These are phyloP conservation scores for Aristolochia californica DNA, from an alignment of 164 flowering plant species.

Conservation along the genomic window DNA sequence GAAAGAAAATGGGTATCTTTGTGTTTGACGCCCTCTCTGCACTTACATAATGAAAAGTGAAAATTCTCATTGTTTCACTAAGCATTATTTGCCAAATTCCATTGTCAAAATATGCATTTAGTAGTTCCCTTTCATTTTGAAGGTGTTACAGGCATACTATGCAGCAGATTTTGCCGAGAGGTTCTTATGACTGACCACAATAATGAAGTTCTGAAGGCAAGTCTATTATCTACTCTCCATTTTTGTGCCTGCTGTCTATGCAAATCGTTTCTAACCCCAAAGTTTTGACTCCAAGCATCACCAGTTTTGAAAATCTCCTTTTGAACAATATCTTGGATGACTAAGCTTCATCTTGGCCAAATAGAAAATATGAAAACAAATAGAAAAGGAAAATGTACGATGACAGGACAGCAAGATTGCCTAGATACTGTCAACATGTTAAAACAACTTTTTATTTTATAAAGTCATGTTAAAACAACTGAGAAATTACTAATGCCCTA, in stretches of 20 bases:
- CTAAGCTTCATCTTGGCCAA: neutral
- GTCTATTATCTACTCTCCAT: conserved; percentile 9
- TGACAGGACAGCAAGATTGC: no score
- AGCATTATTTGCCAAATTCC: neutral
- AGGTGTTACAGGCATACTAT: conserved; percentile 83
- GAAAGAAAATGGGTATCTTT: neutral
- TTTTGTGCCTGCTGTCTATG: neutral
- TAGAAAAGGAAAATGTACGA: neutral
- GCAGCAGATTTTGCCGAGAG: conserved; percentile 69
- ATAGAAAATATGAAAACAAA: neutral
- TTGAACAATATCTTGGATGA: neutral
- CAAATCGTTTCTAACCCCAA: neutral
- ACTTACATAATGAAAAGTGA: neutral
- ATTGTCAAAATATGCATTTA: neutral
- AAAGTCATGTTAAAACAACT: no score
- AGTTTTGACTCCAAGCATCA: neutral
- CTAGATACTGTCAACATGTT: no score
- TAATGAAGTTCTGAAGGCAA: conserved; percentile 87
- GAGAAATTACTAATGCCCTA: no score
- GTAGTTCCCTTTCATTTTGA: conserved; percentile 4
- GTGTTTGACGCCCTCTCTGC: neutral
- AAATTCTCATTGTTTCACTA: neutral
- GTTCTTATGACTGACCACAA: conserved; percentile 86
- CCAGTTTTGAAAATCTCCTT: neutral
- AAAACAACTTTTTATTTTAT: no score